Conservation (phyloP, 371 early-diverging fungal genomes). For the Apophysomyces sp. region DNA sequence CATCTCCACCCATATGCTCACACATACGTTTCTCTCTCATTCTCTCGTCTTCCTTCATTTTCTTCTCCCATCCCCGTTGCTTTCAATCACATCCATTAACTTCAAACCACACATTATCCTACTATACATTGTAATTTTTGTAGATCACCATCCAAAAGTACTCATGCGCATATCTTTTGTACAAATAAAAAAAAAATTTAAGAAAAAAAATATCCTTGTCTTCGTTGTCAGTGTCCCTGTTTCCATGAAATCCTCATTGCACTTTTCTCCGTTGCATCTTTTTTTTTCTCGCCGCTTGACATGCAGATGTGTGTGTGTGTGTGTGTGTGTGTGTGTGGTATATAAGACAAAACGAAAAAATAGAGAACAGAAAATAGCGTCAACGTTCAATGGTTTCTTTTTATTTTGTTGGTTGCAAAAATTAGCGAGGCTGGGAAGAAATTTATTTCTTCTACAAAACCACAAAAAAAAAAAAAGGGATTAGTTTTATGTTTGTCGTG, state of each 20-base stretch:
- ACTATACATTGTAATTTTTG: conserved; percentile 3
- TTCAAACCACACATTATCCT: neutral
- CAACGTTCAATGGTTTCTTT: conserved; percentile 12
- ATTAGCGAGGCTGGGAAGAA: neutral
- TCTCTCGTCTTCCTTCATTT: neutral
- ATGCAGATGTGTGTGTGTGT: too few relatives aligned
- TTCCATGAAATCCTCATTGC: too few relatives aligned
- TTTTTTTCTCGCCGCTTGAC: too few relatives aligned
- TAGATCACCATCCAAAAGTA: neutral
- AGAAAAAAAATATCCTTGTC: neutral
- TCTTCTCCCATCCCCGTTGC: neutral
- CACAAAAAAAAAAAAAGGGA: neutral
- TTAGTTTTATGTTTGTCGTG: neutral
- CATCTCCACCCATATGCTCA: neutral
- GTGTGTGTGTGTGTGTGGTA: too few relatives aligned
- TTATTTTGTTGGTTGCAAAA: conserved; percentile 11
- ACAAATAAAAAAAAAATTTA: neutral
- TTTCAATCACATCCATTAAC: neutral
- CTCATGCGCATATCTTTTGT: conserved; percentile 3
- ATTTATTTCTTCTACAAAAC: conserved; percentile 40
- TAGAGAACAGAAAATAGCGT: neutral
- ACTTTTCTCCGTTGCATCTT: too few relatives aligned
- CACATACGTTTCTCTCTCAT: neutral
- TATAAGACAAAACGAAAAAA: too few relatives aligned
- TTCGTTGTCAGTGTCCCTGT: too few relatives aligned